Conservation (phyloP, 1,284 basidiomycete genomes). For the Apiotrichum mycotoxinovorans region DNA sequence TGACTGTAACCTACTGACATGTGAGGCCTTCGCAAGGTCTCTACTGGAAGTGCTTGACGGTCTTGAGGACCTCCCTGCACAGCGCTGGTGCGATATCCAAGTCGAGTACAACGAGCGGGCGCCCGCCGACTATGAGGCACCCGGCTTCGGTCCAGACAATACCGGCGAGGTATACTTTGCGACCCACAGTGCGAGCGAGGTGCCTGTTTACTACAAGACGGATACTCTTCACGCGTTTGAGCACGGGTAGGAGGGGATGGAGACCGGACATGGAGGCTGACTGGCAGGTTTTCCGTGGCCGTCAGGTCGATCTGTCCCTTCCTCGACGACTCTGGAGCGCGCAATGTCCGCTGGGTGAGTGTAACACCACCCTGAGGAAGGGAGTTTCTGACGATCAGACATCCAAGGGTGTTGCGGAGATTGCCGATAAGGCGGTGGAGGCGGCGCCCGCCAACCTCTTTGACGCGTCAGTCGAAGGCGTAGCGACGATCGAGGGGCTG, state of each 20-base stretch:
- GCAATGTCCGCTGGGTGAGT: not conserved
- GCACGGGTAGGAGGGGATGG: conserved; percentile 19
- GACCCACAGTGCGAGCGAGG: conserved; percentile 11
- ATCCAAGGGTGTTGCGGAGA: not conserved
- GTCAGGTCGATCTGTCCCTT: not conserved
- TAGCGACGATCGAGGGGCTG: not conserved
- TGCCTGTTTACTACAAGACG: not conserved
- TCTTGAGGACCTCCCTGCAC: not conserved
- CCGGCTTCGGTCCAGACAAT: conserved; percentile 11
- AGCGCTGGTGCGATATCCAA: not conserved
- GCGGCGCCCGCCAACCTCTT: not conserved
- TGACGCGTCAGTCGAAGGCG: not conserved
- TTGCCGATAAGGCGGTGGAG: not conserved
- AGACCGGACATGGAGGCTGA: too few species aligned
- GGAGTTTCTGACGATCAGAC: not conserved
- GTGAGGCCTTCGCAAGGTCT: too few species aligned
- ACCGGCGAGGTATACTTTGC: conserved; percentile 9
- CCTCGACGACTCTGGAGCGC: not conserved
- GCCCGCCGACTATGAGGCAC: conserved; percentile 16
- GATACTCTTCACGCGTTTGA: conserved; percentile 9
- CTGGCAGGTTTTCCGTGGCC: too few species aligned
- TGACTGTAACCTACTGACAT: too few species aligned
- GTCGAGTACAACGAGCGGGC: not conserved
- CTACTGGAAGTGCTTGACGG: not conserved
- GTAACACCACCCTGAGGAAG: not conserved